Base-by-base conservation (phyloP, 78 protist species). In the Speleostelium caveatum region DNA sequence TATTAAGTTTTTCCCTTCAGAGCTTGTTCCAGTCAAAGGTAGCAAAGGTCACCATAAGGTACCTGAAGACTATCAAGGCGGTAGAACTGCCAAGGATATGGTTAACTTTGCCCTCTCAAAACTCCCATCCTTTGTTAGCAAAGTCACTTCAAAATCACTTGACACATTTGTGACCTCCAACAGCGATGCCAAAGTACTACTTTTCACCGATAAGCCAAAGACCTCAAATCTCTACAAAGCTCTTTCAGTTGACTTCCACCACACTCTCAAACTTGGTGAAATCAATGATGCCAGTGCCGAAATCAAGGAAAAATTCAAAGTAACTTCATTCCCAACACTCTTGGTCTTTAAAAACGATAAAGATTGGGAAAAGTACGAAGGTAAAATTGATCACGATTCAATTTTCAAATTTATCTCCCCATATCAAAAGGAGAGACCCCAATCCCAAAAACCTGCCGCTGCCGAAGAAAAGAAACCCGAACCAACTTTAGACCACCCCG, bases 141-240 rank as follows among this genome's bases (percentile, higher is more conserved):
- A 92, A 32, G 66, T 93, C 4, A 65, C 85, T 8, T 19, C 53
- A 14, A 53, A 69, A 16, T n/a, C 17, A 16, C 19, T 73, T 1
- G 24, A 14, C 26, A 69, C 56, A 36, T 93, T 85, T 71, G 35
- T 86, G 28, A 53, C 51, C 12, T 21, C 72, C 5, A 26, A 38
- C 1, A 49, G 36, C 21, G 26, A 14, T 42, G 93, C 86, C 35
- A 93, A 93, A 56, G 95, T 69, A 19, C 26, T 93, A 4, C 26
- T 93, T 10, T 93, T 93, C 58, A 69, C 93, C 2, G 75, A 75
- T 61, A 86, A 86, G 33, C 45, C 79, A n/a, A 93, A 32, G 2
- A 63, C 95, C 0, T 58, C 95, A 22, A 76, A 65, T 28, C 73
- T 93, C 77, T 93, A 75, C 63, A 93, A 93, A 36, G 92, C 91